Percentiles rank a stretch among this genome's conserved stretches.
phyloP scores from a whole-genome alignment of 2,329 filamentous ascomycete genomes.

The Aspergillus cejpii region DNA sequence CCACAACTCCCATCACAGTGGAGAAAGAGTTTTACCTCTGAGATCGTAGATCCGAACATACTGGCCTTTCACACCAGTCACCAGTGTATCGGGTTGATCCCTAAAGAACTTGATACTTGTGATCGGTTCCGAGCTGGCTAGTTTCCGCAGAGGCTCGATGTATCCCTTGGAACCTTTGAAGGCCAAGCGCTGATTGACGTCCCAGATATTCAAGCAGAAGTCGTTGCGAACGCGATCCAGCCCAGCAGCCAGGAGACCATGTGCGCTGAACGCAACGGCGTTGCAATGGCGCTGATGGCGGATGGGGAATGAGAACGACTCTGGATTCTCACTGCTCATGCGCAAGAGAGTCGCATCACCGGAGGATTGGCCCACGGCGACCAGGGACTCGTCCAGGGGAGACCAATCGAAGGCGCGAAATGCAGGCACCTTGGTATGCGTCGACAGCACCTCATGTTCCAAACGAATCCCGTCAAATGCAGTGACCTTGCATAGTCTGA shows the following conservation, averaged over 20 bases:
- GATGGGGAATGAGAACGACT: conserved; percentile 49
- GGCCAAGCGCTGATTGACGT: conserved; percentile 47
- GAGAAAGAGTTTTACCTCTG: conserved; percentile 42
- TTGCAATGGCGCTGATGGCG: conserved; percentile 59
- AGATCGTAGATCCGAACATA: conserved; percentile 58
- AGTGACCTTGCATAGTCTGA: conserved; percentile 51
- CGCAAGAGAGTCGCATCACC: conserved; percentile 56
- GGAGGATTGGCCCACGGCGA: conserved; percentile 56
- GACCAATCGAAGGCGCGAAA: conserved; percentile 64
- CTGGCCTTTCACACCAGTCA: conserved; percentile 55
- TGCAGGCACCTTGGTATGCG: conserved; percentile 51
- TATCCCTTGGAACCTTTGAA: conserved; percentile 30
- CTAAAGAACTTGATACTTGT: conserved; percentile 60
- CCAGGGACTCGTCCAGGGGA: conserved; percentile 50
- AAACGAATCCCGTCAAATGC: conserved; percentile 37
- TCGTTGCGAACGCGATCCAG: conserved; percentile 59
- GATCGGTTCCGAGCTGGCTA: conserved; percentile 57
- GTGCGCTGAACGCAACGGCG: conserved; percentile 54
- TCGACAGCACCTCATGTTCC: conserved; percentile 49
- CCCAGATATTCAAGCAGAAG: conserved; percentile 59
- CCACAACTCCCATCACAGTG: no score
- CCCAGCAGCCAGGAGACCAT: conserved; percentile 54
- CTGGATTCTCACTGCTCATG: conserved; percentile 47
- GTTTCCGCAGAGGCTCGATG: conserved; percentile 50
- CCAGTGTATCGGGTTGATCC: conserved; percentile 53